Conservation (phyloP, 192 early-diverging fungal species). For the Coemansia sp. region DNA sequence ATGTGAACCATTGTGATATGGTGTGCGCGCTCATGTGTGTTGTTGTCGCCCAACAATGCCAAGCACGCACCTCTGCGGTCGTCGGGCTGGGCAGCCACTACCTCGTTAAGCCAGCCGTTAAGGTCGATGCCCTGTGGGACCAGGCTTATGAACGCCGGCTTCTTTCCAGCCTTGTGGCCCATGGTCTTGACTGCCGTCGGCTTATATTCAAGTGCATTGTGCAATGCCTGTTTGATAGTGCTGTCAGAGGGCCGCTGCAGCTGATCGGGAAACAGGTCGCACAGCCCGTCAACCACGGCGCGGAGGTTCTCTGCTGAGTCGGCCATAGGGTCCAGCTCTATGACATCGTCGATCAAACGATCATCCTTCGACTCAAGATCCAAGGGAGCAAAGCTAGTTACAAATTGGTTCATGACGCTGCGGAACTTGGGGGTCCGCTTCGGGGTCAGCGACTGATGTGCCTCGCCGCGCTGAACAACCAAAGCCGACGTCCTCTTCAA, state of each 20-base stretch:
- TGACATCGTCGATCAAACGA: conserved; percentile 55
- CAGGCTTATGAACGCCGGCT: conserved; percentile 26
- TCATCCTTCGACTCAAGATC: conserved; percentile 57
- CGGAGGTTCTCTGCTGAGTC: conserved; percentile 55
- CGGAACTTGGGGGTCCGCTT: conserved; percentile 57
- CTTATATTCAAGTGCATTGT: conserved; percentile 44
- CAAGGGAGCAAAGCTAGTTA: conserved; percentile 54
- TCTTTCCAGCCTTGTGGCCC: conserved; percentile 8
- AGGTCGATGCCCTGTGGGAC: conserved; percentile 21
- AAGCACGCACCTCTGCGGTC: conserved; percentile 21
- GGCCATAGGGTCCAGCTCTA: conserved; percentile 58
- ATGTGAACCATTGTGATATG: conserved; percentile 60
- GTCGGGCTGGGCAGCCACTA: conserved; percentile 3
- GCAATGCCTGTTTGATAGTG: conserved; percentile 58
- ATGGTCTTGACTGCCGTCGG: conserved; percentile 43
- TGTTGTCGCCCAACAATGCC: conserved; percentile 5
- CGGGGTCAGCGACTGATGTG: conserved; percentile 81
- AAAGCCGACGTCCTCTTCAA: conserved; percentile 56
- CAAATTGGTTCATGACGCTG: conserved; percentile 59
- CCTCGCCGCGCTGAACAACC: conserved; percentile 66
- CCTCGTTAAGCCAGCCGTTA: conserved; percentile 19
- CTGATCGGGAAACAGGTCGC: conserved; percentile 36
- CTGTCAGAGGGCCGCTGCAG: conserved; percentile 41
- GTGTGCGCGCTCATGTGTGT: conserved; percentile 10
- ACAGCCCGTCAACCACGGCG: conserved; percentile 47